These are phyloP conservation scores for Meripilus lineatus DNA, from an alignment of 1,284 basidiomycete genomes.

Conservation along the genomic window DNA sequence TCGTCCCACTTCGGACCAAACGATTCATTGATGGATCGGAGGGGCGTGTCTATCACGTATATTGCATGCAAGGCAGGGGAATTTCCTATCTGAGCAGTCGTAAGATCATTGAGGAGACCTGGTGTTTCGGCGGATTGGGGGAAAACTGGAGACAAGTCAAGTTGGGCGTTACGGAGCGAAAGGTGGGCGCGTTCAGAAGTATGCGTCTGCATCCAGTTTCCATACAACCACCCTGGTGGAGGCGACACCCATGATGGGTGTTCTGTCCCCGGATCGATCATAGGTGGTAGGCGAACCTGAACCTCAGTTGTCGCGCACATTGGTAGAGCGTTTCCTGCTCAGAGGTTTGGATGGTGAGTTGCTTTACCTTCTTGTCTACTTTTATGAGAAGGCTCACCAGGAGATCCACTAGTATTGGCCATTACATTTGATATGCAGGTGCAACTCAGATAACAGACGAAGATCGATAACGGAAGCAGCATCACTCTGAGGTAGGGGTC, in stretches of 20 bases:
- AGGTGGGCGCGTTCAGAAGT: conserved; percentile 2
- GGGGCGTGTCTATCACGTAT: conserved; percentile 3
- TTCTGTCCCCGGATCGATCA: conserved; percentile 3
- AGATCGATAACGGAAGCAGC: too few species aligned
- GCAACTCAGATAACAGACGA: too few species aligned
- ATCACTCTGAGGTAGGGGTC: too few species aligned
- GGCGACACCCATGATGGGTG: conserved; percentile 1
- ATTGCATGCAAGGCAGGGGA: not conserved
- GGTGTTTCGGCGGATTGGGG: conserved; percentile 1
- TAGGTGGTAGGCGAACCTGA: conserved; percentile 1
- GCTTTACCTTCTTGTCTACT: too few species aligned
- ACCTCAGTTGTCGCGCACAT: too few species aligned
- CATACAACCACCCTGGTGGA: conserved; percentile 6
- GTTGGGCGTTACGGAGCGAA: not conserved
- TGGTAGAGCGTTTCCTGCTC: too few species aligned
- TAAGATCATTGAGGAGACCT: conserved; percentile 1
- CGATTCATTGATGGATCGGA: not conserved
- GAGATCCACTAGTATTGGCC: too few species aligned
- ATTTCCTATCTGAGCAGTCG: not conserved
- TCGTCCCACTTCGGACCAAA: conserved; percentile 3
- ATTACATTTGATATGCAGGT: too few species aligned
- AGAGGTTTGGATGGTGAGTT: too few species aligned
- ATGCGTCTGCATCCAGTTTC: conserved; percentile 6
- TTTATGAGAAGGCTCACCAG: too few species aligned
- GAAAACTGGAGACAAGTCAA: conserved; percentile 4